A percentile compares a stretch with the other conserved stretches of the same genome.
Evolutionary conservation across 2,329 filamentous ascomycete genomes (phyloP).

Genomic region (Alternaria rosae): DNA sequence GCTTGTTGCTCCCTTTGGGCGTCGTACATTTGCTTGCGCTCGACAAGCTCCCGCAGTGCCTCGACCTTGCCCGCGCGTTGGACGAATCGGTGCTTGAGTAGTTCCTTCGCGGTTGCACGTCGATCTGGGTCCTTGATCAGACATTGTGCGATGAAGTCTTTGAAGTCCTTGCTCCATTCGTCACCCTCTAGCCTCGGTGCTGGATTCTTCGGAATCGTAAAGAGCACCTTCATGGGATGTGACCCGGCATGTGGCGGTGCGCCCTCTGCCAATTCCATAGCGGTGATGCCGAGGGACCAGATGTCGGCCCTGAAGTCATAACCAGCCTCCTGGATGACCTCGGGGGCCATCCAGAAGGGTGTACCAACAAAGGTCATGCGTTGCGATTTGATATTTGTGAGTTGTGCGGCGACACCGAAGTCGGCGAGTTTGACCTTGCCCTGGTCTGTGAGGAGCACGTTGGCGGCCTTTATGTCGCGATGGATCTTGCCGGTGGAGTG

Average conservation of each 20-base stretch:
- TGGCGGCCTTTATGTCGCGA: constrained; percentile 95
- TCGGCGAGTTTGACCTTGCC: constrained; percentile 96
- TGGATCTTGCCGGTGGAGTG: constrained; percentile 96
- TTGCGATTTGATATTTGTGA: constrained; percentile 97
- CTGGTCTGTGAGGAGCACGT: constrained; percentile 87
- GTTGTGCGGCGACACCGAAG: constrained; percentile 94
- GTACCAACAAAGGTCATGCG: constrained; percentile 99
- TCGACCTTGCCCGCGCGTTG: constrained; percentile 87
- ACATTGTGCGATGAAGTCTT: constrained; percentile 90
- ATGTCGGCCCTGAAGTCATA: constrained; percentile 99
- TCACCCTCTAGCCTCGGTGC: constrained; percentile 83
- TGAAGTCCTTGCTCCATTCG: constrained; percentile 86
- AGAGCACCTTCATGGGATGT: constrained; percentile 97
- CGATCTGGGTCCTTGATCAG: constrained; percentile 90
- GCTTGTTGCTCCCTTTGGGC: constrained; percentile 67
- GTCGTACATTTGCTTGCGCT: constrained; percentile 82
- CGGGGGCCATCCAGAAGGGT: constrained; percentile 98
- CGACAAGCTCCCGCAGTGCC: constrained; percentile 84
- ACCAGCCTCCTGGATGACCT: constrained; percentile 96
- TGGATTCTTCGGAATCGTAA: constrained; percentile 91
- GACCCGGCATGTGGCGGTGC: constrained; percentile 95
- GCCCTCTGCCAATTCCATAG: constrained; percentile 87
- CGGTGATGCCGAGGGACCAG: constrained; percentile 95
- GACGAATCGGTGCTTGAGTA: constrained; percentile 89
- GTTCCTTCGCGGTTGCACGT: constrained; percentile 82